These are phyloP conservation scores for Xylaria digitata DNA, from an alignment of 2,329 filamentous ascomycete genomes.

Conservation along the genomic window DNA sequence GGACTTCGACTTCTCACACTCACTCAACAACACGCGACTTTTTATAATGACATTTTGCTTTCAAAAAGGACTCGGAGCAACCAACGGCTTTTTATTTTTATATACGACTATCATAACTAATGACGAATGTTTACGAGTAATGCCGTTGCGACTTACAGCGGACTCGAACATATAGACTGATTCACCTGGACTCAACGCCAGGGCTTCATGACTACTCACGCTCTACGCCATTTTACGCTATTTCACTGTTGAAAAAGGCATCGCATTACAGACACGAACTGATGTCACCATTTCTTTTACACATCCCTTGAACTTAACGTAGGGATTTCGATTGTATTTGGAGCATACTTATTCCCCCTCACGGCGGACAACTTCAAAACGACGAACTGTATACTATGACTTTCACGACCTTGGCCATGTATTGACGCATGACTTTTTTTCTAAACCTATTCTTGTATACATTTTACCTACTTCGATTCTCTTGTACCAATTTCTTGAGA, in stretches of 20 bases:
- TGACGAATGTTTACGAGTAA: constrained; percentile 37
- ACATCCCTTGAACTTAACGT: constrained; percentile 1
- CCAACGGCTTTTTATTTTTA: constrained; percentile 22
- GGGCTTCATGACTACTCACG: constrained; percentile 17
- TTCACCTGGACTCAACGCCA: background rate
- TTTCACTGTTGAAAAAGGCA: constrained; percentile 15
- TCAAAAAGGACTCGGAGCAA: constrained; percentile 16
- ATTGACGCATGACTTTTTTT: constrained; percentile 18
- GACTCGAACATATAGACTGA: constrained; percentile 26
- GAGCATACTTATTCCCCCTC: background rate
- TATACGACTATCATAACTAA: constrained; percentile 38
- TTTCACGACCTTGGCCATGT: constrained; percentile 11
- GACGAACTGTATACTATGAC: constrained; percentile 31
- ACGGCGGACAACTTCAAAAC: constrained; percentile 9
- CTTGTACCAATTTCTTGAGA: constrained; percentile 25
- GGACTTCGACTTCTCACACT: constrained; percentile 21
- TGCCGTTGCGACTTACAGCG: constrained; percentile 28
- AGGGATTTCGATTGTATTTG: constrained; percentile 1
- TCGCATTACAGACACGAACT: constrained; percentile 4
- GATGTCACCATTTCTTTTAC: constrained; percentile 5
- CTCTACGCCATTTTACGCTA: constrained; percentile 25
- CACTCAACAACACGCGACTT: constrained; percentile 23
- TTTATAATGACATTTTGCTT: constrained; percentile 26
- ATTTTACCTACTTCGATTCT: background rate
- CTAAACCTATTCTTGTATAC: constrained; percentile 18